These are phyloP conservation scores for Skeletonema tropicum DNA, from an alignment of 108 stramenopile genomes.

Conservation along the genomic window DNA sequence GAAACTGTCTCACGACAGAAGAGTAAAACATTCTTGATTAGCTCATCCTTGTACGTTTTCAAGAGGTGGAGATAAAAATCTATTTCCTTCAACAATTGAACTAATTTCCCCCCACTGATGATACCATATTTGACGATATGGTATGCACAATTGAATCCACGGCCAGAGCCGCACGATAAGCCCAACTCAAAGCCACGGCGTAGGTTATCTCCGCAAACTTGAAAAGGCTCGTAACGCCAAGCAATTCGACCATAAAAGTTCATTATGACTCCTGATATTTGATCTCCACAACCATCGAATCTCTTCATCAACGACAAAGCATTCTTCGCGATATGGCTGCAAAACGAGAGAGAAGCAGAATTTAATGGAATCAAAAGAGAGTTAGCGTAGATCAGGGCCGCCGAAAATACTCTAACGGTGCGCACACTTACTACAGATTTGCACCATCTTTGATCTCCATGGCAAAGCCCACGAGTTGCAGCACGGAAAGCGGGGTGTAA, in stretches of 20 bases:
- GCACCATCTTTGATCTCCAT: neutral
- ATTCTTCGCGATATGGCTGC: neutral
- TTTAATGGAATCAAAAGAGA: neutral
- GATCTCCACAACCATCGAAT: too few relatives aligned
- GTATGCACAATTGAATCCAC: constrained; percentile 7
- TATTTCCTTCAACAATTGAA: constrained; percentile 15
- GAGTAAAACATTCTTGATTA: neutral
- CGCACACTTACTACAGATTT: too few relatives aligned
- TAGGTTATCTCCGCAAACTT: neutral
- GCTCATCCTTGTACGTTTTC: neutral
- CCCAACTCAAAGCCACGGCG: neutral
- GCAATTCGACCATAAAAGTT: neutral
- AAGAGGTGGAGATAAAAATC: constrained; percentile 30
- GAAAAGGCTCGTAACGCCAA: neutral
- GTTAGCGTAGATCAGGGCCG: neutral
- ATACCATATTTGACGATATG: constrained; percentile 3
- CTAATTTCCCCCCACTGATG: constrained; percentile 23
- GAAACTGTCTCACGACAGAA: constrained; percentile 26
- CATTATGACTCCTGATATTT: neutral
- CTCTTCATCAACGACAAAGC: too few relatives aligned
- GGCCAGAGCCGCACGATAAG: too few relatives aligned
- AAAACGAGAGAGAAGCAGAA: neutral
- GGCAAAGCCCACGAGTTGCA: neutral
- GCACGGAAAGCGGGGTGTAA: neutral
- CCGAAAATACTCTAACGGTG: too few relatives aligned